Base-by-base conservation (phyloP, 108 stramenopile genomes). In the Thalassiosira profunda region DNA sequence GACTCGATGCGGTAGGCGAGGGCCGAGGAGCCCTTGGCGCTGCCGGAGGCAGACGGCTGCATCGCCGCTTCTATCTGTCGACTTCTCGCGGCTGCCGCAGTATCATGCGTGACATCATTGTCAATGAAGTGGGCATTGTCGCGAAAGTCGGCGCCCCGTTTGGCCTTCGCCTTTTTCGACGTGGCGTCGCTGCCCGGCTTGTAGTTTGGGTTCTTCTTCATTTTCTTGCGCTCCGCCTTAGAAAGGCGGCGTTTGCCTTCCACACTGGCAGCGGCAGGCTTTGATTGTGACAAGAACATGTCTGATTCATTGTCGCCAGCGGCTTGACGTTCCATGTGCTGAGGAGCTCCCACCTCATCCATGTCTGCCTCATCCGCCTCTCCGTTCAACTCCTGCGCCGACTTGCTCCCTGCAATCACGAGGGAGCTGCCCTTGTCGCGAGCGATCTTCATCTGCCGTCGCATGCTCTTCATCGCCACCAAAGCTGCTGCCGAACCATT, bases 381-480 rank as follows among this genome's bases (percentile, higher is more conserved):
- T 25, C 84, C 87, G 66, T 86, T 86, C 21, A 79, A 36, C 20
- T 71, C 79, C 49, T 60, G 51, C 1, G 89, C 91, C 14, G 61
- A 53, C 45, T 57, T 40, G 47, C 80, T 84, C 10, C 96, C 93
- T 1, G 93, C 93, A 52, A 94, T 78, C 15, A 94, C 89, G 25
- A 93, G 58, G 3, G 86, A 59, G 23, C 71, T 64, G 8, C 92
- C 92, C 63, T 94, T 97, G 72, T 92, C 82, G 21, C 87, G 75
- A 14, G 86, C 92, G 48, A 95, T 84, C 70, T 78, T 73, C 93
- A 97, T 93, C 58, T 94, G 92, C 24, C 96, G 82, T 42, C 93
- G 66, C 93, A 95, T 97, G 61, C 74, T 84, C 58, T 92, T 94
- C 95, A 96, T 96, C 14, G 93, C 91, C 26, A 81, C 62, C 44